Base-by-base conservation (phyloP, 352 stramenopile genomes). In the Pythium folliculosum region DNA sequence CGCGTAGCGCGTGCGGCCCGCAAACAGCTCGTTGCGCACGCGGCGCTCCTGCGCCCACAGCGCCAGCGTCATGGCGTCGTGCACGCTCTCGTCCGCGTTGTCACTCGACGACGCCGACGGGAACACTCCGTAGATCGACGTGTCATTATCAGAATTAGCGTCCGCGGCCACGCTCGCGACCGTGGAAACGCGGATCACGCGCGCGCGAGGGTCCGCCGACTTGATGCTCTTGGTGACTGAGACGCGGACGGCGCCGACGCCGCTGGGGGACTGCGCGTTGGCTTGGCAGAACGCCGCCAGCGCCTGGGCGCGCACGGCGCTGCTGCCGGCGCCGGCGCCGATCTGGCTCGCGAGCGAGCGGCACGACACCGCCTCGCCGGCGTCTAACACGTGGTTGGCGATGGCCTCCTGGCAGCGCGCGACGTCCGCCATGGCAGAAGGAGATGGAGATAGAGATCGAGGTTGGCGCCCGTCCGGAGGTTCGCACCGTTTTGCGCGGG, bases 1-100 rank as follows among this genome's bases (percentile, higher is more conserved):
- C 25, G 69, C 59, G 17, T 82, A 64, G 63, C 84, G 88, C 3
- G 52, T 27, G 37, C 81, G 35, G 30, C 63, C 71, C 22, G 58
- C 55, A n/a, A 92, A 82, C 25, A 81, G 73, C 21, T 85, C 75
- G 60, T 90, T 89, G 64, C 84, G 80, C 19, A 80, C 40, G 51
- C 82, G 73, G 30, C 80, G 84, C 65, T 92, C 84, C 23, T 89
- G 84, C 1, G 71, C 71, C 81, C 81, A 92, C 22, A 82, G 80
- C 43, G 69, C 64, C 2, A 75, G 76, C 25, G 77, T 60, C 17
- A 91, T 56, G 1, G 70, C 60, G 14, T 71, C 43, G 23, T 62
- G 67, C 51, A 71, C 51, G 5, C 57, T 27, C 12, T 56, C 44
- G 25, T 60, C 63, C 8, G 57, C 53, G 1, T 70, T 32, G 43